Evolutionary conservation across 805 yeast species (phyloP).

Genomic region (Hanseniaspora osmophila): DNA sequence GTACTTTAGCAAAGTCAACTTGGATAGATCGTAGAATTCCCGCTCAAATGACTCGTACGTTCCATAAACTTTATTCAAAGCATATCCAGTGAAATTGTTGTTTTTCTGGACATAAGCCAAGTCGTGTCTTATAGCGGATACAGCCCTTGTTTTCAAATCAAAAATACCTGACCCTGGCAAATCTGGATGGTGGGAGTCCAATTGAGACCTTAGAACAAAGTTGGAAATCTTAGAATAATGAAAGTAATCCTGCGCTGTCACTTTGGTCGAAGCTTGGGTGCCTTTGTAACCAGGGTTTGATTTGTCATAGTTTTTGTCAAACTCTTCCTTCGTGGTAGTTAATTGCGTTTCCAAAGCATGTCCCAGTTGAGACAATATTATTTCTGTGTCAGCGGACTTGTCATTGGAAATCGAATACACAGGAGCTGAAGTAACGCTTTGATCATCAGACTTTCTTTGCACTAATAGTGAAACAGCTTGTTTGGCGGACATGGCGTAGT

Average conservation of each 20-base stretch:
- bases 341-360: slow-evolving; percentile 65
- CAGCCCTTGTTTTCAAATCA: slow-evolving; percentile 87
- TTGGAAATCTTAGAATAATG: slow-evolving; percentile 59
- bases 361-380: slow-evolving; percentile 61
- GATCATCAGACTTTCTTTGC: slow-evolving; percentile 22
- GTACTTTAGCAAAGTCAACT: slow-evolving; percentile 71
- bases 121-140: slow-evolving; percentile 72
- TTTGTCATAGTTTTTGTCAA: slow-evolving; percentile 24
- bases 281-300: slow-evolving; percentile 1
- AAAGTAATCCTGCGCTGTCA: slow-evolving; percentile 29
- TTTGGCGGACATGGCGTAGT: slow-evolving; percentile 31
- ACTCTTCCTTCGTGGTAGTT: slow-evolving; percentile 43
- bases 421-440: neutral
- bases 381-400: slow-evolving; percentile 49
- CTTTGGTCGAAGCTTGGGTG: slow-evolving; percentile 6
- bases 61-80: slow-evolving; percentile 49
- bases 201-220: slow-evolving; percentile 76
- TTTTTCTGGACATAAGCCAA: slow-evolving; percentile 40
- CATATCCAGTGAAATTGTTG: slow-evolving; percentile 50
- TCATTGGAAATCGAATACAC: slow-evolving; percentile 56
- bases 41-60: slow-evolving; percentile 66
- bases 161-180: slow-evolving; percentile 86
- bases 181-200: slow-evolving; percentile 65
- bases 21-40: slow-evolving; percentile 61
- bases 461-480: slow-evolving; percentile 47